Evolutionary conservation across 345 rosid species (phyloP), one percentile per base, ranked within the genome.

Genomic region (Gossypium anomalum): DNA sequence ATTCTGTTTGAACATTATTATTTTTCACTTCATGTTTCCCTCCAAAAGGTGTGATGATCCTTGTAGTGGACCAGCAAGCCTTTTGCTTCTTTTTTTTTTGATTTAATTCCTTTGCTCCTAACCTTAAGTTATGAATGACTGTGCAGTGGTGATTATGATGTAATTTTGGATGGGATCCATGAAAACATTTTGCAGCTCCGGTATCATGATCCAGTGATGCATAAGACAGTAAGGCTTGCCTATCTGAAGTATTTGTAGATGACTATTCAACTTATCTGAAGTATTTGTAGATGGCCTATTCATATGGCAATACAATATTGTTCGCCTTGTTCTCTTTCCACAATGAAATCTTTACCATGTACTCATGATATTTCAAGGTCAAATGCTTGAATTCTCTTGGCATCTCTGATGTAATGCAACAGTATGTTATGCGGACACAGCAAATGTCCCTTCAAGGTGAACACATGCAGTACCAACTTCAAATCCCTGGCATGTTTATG

Each of bases 171-270:
- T 79, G 99, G 99, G 34, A 80, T 93, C 72, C 89, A 95, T 74
- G 97, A 95, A 78, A 95, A 95, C 83, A 64, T 95, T 73, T 85
- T 95, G 84, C 92, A 86, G 77, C 97, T 91, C 78, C 88, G 80
- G 15, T 95, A 89, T 83, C 99, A 95, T 83, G 97, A 93, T 90
- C 99, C 99, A 9, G 78, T 86, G 80, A 90, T 95, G 99, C 86
- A 86, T 59, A 95, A 93, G 81, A 93, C 97, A 59, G 98, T 91
- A 91, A 82, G 93, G 75, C 74, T 74, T 75, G 3, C 52, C 73
- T 22, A 23, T 44, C 25, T 67, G 72, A 59, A 59, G 64, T 62
- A 59, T 38, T 71, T 60, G 64, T 56, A 49, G 63, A 56, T 79
- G 58, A 62, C 67, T 14, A 63, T 63, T 59, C 52, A 56, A 4